A percentile compares a stretch with the other conserved stretches of the same genome.
phyloP scores from a whole-genome alignment of 371 early-diverging fungal genomes.

The Actinomucor elegans region DNA sequence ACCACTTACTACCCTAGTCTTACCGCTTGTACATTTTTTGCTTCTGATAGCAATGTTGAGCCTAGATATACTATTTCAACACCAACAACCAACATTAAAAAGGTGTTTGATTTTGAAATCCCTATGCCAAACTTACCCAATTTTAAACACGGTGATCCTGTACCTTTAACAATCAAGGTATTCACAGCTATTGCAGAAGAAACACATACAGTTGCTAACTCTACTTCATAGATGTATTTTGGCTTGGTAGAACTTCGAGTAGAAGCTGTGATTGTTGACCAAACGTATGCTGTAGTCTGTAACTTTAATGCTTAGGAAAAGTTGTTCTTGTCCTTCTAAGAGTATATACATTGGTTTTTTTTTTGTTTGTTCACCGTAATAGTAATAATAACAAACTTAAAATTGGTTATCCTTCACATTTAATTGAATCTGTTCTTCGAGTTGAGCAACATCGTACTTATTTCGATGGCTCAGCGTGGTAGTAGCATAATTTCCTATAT shows the following conservation, averaged over 20 bases:
- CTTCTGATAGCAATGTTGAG: conserved; percentile 50
- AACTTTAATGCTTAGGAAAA: conserved; percentile 32
- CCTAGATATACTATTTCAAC: conserved; percentile 56
- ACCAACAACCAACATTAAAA: conserved; percentile 33
- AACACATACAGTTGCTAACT: neutral
- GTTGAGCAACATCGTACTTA: too few species aligned
- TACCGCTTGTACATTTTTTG: conserved; percentile 56
- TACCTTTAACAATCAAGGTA: conserved; percentile 45
- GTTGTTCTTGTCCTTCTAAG: too few species aligned
- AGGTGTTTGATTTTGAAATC: conserved; percentile 60
- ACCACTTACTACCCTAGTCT: conserved; percentile 57
- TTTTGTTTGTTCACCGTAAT: too few species aligned
- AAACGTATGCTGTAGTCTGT: conserved; percentile 46
- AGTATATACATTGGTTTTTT: too few species aligned
- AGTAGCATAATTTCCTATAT: too few species aligned
- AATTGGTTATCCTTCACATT: too few species aligned
- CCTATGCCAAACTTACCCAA: conserved; percentile 59
- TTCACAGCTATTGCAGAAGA: neutral
- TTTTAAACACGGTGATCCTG: conserved; percentile 32
- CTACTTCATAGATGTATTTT: conserved; percentile 52
- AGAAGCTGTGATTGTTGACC: conserved; percentile 57
- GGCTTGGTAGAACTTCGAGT: conserved; percentile 62
- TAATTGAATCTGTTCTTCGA: too few species aligned
- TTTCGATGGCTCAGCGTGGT: too few species aligned
- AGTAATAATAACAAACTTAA: too few species aligned